phyloP scores from a whole-genome alignment of 176 grass and related monocot species.

The Juncus effusus region DNA sequence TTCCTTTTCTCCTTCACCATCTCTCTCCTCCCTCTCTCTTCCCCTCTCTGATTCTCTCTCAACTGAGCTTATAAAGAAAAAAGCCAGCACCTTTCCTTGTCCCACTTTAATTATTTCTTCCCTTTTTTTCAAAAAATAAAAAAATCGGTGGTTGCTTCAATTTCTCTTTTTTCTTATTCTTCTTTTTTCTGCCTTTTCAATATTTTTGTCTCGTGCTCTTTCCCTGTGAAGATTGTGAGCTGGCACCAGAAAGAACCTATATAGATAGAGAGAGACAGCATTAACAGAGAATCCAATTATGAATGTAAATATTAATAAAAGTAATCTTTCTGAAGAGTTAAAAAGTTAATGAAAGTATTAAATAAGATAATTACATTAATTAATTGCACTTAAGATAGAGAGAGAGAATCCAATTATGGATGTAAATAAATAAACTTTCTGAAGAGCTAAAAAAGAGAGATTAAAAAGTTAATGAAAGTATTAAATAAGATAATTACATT shows the following conservation, averaged over 20 bases:
- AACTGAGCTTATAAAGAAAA: constrained; percentile 12
- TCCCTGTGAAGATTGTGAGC: neutral
- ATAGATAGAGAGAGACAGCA: neutral
- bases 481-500: neutral
- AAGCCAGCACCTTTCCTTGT: constrained; percentile 5
- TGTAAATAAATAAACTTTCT: neutral
- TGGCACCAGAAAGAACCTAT: neutral
- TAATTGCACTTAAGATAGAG: neutral
- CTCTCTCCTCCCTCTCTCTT: constrained; percentile 17
- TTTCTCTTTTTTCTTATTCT: neutral
- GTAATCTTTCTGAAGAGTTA: neutral
- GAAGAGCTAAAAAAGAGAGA: no score
- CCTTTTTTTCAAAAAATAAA: neutral
- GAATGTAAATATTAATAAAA: neutral
- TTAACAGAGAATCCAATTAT: neutral
- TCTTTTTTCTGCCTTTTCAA: neutral
- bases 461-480: neutral
- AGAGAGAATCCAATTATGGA: no score
- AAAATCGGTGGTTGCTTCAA: constrained; percentile 5
- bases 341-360: neutral
- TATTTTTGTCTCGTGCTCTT: neutral
- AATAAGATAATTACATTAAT: neutral
- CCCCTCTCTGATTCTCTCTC: neutral
- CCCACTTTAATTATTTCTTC: constrained; percentile 11
- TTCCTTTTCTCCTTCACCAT: constrained; percentile 13